Evolutionary conservation across 129 eudicot genomes (phyloP).

Genomic region (Lactuca sativa): DNA sequence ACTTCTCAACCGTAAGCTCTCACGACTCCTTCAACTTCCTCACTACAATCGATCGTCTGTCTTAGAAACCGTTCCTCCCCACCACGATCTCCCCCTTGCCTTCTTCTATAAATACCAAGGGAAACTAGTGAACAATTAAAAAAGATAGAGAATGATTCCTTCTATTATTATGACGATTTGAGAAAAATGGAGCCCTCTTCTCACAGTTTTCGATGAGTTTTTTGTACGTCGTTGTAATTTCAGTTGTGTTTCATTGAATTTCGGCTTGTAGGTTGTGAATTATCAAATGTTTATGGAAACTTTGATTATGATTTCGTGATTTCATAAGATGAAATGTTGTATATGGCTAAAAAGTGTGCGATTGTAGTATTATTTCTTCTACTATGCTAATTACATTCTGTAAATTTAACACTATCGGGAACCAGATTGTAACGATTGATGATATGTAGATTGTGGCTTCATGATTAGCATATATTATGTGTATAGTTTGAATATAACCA

Average conservation of each 20-base stretch:
- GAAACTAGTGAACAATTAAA: no score
- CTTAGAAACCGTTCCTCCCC: no score
- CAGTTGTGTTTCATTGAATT: not conserved
- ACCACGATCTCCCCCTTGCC: no score
- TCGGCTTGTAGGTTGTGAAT: not conserved
- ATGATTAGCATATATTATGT: no score
- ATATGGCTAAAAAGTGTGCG: not conserved
- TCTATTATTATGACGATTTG: no score
- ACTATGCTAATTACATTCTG: not conserved
- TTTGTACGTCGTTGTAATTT: not conserved
- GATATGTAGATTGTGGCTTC: not conserved
- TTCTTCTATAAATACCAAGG: no score
- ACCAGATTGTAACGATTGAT: not conserved
- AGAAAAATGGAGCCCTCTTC: no score
- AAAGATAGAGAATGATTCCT: no score
- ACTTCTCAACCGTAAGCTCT: no score
- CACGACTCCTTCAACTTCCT: no score
- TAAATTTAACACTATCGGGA: not conserved
- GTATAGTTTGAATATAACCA: no score
- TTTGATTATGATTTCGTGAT: not conserved
- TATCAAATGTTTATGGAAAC: not conserved
- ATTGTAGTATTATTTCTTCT: not conserved
- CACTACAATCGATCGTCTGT: no score
- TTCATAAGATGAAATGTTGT: not conserved
- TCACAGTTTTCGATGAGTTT: conserved; percentile 43